Base-by-base conservation (phyloP, 2,329 filamentous ascomycete species). In the Aspergillus tanneri region DNA sequence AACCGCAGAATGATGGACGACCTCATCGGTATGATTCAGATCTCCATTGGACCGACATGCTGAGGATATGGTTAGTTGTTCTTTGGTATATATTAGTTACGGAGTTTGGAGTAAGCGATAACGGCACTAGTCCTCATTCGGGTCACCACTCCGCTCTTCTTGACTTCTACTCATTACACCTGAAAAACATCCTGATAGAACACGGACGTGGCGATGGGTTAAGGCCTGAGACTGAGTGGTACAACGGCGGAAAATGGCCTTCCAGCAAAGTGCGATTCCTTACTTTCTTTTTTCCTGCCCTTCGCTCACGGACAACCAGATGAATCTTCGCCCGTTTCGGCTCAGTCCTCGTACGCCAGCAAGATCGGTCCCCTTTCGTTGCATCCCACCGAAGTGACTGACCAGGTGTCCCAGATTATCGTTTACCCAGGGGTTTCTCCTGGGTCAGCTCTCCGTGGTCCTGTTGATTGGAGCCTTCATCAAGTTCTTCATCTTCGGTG, bases 401-500 rank as follows among this genome's bases (percentile, higher is more conserved):
- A 43, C 38, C 19, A 46, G 52, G 32, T 43, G 39, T 18, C 34
- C 19, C 64, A 92, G 89, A 32, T 77, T 93, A 58, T 93, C 90
- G 27, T 97, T 97, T 70, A 95, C 90, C 0, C 90, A 96, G 68
- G 93, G 93, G 22, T 86, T 99, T 59, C 83, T 99, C 40, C 79
- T 97, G 24, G 93, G 93, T 41, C 93, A 99, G 70, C 79, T 99
- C 43, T 95, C 90, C 2, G 88, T 99, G 37, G 88, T 96, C 11
- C 76, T 97, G 19, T 79, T 99, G 30, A 83, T 99, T 53, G 91
- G 90, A 56, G 89, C 87, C 58, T 97, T 99, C 73, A 97, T 99
- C 72, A 96, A 96, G 69, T 99, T 96, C 82, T 99, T 99, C 81
- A 97, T 99, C 65, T 97, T 99, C 66, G 93, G 93, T 60, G 93